Base-by-base conservation (phyloP, 352 stramenopile genomes). In the Phytophthora sp. region DNA sequence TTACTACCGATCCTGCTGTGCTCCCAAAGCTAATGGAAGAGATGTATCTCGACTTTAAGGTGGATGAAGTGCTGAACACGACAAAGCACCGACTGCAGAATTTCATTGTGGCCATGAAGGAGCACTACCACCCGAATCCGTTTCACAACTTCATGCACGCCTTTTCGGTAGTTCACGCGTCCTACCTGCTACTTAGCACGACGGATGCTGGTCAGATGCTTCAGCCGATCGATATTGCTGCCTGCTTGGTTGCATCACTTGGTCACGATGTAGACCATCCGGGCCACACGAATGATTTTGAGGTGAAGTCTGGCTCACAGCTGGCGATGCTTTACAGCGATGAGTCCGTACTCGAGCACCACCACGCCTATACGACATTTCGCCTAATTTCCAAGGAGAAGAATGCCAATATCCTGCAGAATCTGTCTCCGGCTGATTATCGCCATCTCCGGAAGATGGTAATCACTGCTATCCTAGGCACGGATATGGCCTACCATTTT, bases 131-230 rank as follows among this genome's bases (percentile, higher is more conserved):
- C 62, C 84, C 84, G 32, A 95, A 95, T 56, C 87, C 91, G 39
- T 97, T 97, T 66, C 91, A 97, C 75, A 97, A 96, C 77, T 97
- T 94, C 59, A 42, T 91, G 57, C 92, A 98, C 63, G 92, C 86
- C 12, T 87, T 96, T 51, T 92, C 87, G 2, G 91, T 97, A 23
- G 77, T 96, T 24, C 91, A 97, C 69, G 76, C 87, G 20, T 71
- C 76, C 5, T 97, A 97, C 54, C 53, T 94, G 20, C 74, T 97
- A 41, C 62, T 97, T 13, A 90, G 77, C 20, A 96, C 85, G 5
- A 92, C 74, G 0, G 72, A 85, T 24, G 86, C 82, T 2, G 44
- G 57, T 0, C 75, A 88, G 43, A 73, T 95, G 71, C 62, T 98
- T 35, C 79, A 86, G 23, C 86, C 86, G 17, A 70, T 96, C 45